Percentiles rank a stretch among this genome's conserved stretches.
phyloP scores from a whole-genome alignment of 1,284 basidiomycete species.

The Apiotrichum laibachii region DNA sequence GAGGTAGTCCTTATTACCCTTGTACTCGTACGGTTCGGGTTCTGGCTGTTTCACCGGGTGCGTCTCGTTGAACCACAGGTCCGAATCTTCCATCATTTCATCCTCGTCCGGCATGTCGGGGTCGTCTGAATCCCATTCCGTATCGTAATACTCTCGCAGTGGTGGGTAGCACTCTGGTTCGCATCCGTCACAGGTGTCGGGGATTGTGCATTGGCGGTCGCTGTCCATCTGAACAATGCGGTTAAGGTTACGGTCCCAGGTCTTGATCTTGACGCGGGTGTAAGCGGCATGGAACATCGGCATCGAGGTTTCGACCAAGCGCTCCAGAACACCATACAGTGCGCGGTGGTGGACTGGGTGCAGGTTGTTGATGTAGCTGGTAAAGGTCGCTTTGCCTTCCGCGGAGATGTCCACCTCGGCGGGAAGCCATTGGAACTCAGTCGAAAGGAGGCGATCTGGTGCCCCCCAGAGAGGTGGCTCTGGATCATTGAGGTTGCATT shows the following conservation, averaged over 20 bases:
- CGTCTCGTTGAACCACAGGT: constrained; percentile 14
- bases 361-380: constrained; percentile 17
- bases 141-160: neutral
- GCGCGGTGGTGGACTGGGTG: constrained; percentile 4
- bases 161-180: no score
- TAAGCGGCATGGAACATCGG: constrained; percentile 9
- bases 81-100: neutral
- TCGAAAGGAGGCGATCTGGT: neutral
- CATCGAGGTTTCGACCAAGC: constrained; percentile 4
- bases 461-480: neutral
- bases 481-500: neutral
- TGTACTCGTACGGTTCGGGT: constrained; percentile 8
- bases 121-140: neutral
- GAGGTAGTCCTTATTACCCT: constrained; percentile 2
- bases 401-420: constrained; percentile 9
- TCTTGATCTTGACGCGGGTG: constrained; percentile 11
- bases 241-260: neutral
- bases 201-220: constrained; percentile 8
- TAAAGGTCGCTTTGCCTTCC: neutral
- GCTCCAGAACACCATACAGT: constrained; percentile 11
- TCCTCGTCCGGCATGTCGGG: neutral
- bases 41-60: constrained; percentile 17
- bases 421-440: constrained; percentile 20
- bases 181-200: neutral
- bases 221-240: constrained; percentile 7